These are phyloP conservation scores for Psilocybe mexicana DNA, from an alignment of 1,284 basidiomycete species.

Conservation along the genomic window DNA sequence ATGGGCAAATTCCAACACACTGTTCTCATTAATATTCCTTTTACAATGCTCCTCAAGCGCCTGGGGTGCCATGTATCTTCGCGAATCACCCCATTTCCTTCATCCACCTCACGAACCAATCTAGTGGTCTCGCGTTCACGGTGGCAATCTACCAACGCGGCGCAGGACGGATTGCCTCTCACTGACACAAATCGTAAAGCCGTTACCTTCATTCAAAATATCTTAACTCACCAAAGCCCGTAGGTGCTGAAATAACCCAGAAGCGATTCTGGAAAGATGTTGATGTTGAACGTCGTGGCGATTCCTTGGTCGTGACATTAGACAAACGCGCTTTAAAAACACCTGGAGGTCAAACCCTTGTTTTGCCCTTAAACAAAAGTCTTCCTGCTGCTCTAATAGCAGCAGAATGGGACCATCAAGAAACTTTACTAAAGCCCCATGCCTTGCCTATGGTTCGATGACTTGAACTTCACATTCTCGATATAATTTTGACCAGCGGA, in stretches of 20 bases:
- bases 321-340: conserved; percentile 89
- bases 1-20: background rate
- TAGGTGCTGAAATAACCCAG: conserved; percentile 84
- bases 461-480: conserved; percentile 5
- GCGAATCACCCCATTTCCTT: background rate
- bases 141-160: conserved; percentile 30
- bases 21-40: background rate
- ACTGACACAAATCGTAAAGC: conserved; percentile 59
- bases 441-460: conserved; percentile 83
- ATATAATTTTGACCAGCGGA: conserved; percentile 13
- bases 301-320: conserved; percentile 70
- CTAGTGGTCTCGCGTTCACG: conserved; percentile 7
- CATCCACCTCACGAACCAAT: background rate
- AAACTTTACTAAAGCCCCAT: conserved; percentile 83
- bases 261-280: conserved; percentile 93
- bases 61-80: conserved; percentile 8
- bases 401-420: conserved; percentile 96
- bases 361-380: conserved; percentile 71
- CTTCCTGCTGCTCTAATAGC: conserved; percentile 87
- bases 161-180: conserved; percentile 42
- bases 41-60: conserved; percentile 16
- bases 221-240: background rate
- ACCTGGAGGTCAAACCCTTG: conserved; percentile 74
- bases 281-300: conserved; percentile 62
- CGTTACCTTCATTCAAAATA: background rate